Evolutionary conservation across 257 asterid genomes (phyloP), one percentile per base, ranked within the genome.

Genomic region (Ehretia macrophylla): DNA sequence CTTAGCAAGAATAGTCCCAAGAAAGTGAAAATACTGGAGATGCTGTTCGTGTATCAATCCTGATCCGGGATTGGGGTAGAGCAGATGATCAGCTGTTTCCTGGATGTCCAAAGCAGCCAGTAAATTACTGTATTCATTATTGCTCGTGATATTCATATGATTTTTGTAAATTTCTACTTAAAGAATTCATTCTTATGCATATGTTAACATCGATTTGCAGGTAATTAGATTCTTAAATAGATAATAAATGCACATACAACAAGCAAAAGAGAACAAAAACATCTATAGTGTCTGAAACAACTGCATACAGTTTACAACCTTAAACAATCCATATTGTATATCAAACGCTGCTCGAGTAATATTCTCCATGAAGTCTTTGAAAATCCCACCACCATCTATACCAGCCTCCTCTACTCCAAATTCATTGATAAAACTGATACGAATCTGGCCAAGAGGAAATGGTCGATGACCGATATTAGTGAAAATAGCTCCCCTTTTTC

Each of bases 351-450:
- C 85, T 40, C 82, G 85, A 62, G 95, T 83, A 68, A 89, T 80
- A 71, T 82, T 86, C 74, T 93, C 99, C 99, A 93, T 93, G 77
- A 93, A 93, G 79, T 93, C 99, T 74, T 93, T 93, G 86, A 93
- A 93, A 77, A 89, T 93, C 57, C 99, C 99, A 81, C 99, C 99
- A 74, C 99, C 99, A 20, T 93, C 99, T 54, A 93, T 86, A 74
- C 99, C 99, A 58, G 97, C 95, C 82, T 93, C 99, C 86, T 93
- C 99, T 14, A 74, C 97, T 72, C 99, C 99, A 77, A 89, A 81
- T 74, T 89, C 99, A 75, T 93, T 89, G 64, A 86, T 76, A 68
- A 89, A 93, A 42, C 90, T 75, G 45, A 93, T 75, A 44, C 97
- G 99, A 62, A 93, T 93, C 99, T 93, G 84, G 56, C 68, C 56